phyloP scores from a whole-genome alignment of 306 rosid species.

The Benincasa hispida region DNA sequence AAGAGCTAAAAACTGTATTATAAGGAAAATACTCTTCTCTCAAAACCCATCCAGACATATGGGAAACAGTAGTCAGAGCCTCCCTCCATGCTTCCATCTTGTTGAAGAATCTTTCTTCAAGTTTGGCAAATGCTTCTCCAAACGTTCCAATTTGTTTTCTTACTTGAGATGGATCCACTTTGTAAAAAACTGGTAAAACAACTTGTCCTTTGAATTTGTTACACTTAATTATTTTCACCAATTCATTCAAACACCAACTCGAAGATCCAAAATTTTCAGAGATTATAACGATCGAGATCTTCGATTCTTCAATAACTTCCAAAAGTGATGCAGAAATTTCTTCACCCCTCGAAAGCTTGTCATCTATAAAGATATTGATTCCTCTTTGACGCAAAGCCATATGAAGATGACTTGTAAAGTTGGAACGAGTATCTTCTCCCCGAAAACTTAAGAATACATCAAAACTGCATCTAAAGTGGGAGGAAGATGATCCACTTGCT shows the following conservation, averaged over 20 bases:
- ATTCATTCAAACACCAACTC: slow-evolving; percentile 2
- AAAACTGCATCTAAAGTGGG: background rate
- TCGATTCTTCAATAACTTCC: background rate
- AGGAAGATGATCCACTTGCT: background rate
- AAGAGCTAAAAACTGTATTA: background rate
- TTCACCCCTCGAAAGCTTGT: background rate
- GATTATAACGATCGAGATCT: background rate
- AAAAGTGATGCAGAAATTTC: background rate
- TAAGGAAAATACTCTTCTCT: background rate
- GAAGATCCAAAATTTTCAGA: background rate
- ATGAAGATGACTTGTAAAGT: background rate
- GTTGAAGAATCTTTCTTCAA: background rate
- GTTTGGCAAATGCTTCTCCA: background rate
- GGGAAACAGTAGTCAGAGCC: too few relatives aligned
- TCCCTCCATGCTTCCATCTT: too few relatives aligned
- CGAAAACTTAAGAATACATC: background rate
- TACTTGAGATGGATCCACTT: background rate
- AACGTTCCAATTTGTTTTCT: background rate
- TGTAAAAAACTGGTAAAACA: background rate
- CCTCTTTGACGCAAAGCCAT: background rate
- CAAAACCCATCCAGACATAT: too few relatives aligned
- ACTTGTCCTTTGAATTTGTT: background rate
- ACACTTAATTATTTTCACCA: background rate
- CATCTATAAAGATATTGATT: background rate
- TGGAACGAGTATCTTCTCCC: background rate